A percentile compares a stretch with the other conserved stretches of the same genome.
These are phyloP conservation scores for Carnegiea gigantea DNA, from an alignment of 179 eudicot genomes.

Conservation along the genomic window DNA sequence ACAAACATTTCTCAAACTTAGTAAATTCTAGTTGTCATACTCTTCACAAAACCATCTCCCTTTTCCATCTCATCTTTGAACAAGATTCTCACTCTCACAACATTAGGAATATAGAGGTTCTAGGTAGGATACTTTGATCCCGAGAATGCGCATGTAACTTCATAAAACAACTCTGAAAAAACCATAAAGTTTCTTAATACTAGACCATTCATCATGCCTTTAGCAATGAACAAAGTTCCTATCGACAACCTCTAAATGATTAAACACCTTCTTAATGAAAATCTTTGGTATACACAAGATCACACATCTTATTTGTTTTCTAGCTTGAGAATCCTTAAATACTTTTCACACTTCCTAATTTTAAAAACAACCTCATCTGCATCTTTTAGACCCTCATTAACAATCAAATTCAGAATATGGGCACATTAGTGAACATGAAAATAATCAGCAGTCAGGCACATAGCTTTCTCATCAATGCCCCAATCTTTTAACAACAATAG, in stretches of 20 bases:
- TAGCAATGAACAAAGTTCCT: too few relatives aligned
- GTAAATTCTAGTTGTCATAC: background rate
- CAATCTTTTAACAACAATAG: background rate
- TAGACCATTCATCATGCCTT: background rate
- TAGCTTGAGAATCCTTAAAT: slow-evolving; percentile 1
- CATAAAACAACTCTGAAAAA: background rate
- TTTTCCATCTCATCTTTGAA: background rate
- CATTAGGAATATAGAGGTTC: background rate
- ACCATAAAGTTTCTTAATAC: background rate
- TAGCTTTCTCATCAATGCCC: slow-evolving; percentile 16
- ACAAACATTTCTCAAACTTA: background rate
- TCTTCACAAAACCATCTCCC: background rate
- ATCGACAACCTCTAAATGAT: too few relatives aligned
- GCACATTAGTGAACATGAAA: background rate
- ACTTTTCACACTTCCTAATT: slow-evolving; percentile 2
- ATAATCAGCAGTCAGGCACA: slow-evolving; percentile 7
- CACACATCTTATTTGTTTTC: background rate
- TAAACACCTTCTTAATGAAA: background rate
- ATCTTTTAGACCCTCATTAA: background rate
- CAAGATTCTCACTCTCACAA: background rate
- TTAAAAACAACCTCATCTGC: background rate
- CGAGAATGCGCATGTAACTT: background rate
- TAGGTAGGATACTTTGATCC: background rate
- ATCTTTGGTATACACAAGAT: background rate
- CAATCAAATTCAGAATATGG: background rate